Percentiles rank a stretch among this genome's conserved stretches.
Evolutionary conservation across 805 yeast species (phyloP).

Genomic region (Schwanniomyces polymorphus): DNA sequence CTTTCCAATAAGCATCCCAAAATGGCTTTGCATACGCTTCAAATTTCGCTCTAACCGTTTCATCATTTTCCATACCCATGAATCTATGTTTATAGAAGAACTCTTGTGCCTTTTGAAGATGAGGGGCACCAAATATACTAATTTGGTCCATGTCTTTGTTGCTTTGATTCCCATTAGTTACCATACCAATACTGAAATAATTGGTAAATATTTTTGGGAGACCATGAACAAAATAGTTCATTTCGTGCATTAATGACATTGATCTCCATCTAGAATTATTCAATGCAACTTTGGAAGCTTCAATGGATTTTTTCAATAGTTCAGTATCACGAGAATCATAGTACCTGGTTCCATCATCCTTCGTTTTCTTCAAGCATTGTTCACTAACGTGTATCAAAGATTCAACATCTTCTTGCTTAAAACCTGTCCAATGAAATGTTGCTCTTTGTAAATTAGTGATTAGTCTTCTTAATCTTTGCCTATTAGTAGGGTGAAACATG

Average conservation of each 20-base stretch:
- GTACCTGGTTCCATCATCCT: conserved; percentile 17
- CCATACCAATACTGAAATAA: conserved; percentile 44
- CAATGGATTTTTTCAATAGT: conserved; percentile 45
- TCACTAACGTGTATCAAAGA: conserved; percentile 50
- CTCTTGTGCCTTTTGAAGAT: conserved; percentile 49
- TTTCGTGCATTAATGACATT: conserved; percentile 60
- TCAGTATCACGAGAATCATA: conserved; percentile 39
- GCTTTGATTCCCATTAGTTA: conserved; percentile 16
- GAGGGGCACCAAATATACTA: conserved; percentile 61
- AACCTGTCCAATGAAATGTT: conserved; percentile 77
- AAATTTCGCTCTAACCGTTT: conserved; percentile 29
- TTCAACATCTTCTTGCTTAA: conserved; percentile 57
- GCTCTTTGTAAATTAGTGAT: conserved; percentile 64
- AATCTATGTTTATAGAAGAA: conserved; percentile 56
- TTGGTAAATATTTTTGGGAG: conserved; percentile 42
- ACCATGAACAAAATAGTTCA: conserved; percentile 54
- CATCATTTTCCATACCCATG: conserved; percentile 25
- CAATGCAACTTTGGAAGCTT: conserved; percentile 49
- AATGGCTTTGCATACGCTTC: conserved; percentile 38
- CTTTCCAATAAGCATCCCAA: conserved; percentile 57
- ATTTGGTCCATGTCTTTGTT: conserved; percentile 17
- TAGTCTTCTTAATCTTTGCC: conserved; percentile 53
- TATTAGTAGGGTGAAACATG: conserved; percentile 66
- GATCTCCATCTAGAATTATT: conserved; percentile 57
- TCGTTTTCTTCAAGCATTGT: conserved; percentile 40